These are phyloP conservation scores for Auriscalpium vulgare DNA, from an alignment of 768 basidiomycete genomes.

Conservation along the genomic window DNA sequence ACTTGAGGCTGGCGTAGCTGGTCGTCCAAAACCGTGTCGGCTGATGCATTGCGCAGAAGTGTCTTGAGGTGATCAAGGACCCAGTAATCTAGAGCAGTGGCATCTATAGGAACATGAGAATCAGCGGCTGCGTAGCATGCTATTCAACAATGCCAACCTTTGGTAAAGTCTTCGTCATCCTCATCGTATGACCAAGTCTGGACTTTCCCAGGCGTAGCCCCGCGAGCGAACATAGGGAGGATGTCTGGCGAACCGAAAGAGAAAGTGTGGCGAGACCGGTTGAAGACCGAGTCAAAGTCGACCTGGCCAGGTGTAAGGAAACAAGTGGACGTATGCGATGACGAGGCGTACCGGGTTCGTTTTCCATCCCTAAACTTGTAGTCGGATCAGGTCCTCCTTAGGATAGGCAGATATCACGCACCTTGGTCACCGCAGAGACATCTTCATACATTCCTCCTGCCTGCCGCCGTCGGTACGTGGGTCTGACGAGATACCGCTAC, in stretches of 20 bases:
- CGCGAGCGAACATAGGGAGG: slow-evolving; percentile 78
- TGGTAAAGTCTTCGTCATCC: slow-evolving; percentile 80
- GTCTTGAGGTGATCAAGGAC: slow-evolving; percentile 59
- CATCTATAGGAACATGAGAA: slow-evolving; percentile 37
- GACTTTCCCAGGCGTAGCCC: slow-evolving; percentile 62
- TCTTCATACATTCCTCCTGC: slow-evolving; percentile 86
- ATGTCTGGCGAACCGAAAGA: slow-evolving; percentile 89
- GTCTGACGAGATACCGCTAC: background rate
- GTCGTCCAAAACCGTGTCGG: slow-evolving; percentile 36
- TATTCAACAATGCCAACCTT: slow-evolving; percentile 36
- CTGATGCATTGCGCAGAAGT: slow-evolving; percentile 58
- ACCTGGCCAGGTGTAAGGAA: slow-evolving; percentile 26
- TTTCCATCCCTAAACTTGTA: slow-evolving; percentile 63
- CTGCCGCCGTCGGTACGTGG: background rate
- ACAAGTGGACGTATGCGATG: too few species aligned
- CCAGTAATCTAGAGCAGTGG: slow-evolving; percentile 72
- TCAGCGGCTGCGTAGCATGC: background rate
- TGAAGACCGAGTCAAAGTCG: slow-evolving; percentile 85
- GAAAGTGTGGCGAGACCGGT: slow-evolving; percentile 68
- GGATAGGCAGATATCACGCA: slow-evolving; percentile 13
- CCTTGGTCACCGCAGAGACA: slow-evolving; percentile 82
- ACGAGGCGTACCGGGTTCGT: slow-evolving; percentile 53
- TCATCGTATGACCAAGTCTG: slow-evolving; percentile 70
- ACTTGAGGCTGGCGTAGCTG: slow-evolving; percentile 51
- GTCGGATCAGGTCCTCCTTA: too few species aligned